phyloP scores from a whole-genome alignment of 2,329 filamentous ascomycete species.

The Aurifilum marmelostoma region DNA sequence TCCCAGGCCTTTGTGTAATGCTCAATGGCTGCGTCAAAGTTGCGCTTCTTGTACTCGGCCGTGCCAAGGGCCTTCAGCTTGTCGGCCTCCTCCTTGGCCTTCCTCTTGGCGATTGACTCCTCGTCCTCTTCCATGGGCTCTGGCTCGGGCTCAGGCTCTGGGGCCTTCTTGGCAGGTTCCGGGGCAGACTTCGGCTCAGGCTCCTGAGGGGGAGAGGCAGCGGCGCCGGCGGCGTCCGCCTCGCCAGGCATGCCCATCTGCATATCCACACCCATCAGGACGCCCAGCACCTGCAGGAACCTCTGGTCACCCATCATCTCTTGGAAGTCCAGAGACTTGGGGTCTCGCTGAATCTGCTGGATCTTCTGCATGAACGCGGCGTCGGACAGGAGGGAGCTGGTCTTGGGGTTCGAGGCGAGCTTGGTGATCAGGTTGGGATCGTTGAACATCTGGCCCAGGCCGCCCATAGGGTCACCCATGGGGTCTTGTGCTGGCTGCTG shows the following conservation, averaged over 20 bases:
- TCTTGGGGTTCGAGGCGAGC: constrained; percentile 94
- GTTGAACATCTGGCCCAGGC: constrained; percentile 90
- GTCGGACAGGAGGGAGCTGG: constrained; percentile 77
- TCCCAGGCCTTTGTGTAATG: constrained; percentile 98
- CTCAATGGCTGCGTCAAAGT: constrained; percentile 92
- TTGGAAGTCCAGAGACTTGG: constrained; percentile 65
- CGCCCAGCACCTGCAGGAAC: constrained; percentile 92
- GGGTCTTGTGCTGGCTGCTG: constrained; percentile 51
- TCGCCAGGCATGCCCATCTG: constrained; percentile 56
- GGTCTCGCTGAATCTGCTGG: constrained; percentile 79
- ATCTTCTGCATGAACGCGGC: constrained; percentile 89
- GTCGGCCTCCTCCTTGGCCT: constrained; percentile 90
- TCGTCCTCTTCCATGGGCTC: constrained; percentile 75
- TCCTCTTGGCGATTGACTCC: constrained; percentile 80
- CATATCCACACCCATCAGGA: constrained; percentile 93
- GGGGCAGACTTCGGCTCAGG: constrained; percentile 64
- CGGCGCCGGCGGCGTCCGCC: constrained; percentile 37
- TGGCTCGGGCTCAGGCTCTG: constrained; percentile 64
- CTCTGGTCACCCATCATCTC: constrained; percentile 86
- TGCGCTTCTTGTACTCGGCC: constrained; percentile 96
- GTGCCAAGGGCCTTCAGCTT: constrained; percentile 94
- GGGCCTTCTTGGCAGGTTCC: constrained; percentile 58
- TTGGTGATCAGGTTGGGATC: constrained; percentile 90
- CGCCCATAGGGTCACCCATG: constrained; percentile 62
- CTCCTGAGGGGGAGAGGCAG: constrained; percentile 47